phyloP scores from a whole-genome alignment of 306 rosid species.

The Pachyrhizus erosus region DNA sequence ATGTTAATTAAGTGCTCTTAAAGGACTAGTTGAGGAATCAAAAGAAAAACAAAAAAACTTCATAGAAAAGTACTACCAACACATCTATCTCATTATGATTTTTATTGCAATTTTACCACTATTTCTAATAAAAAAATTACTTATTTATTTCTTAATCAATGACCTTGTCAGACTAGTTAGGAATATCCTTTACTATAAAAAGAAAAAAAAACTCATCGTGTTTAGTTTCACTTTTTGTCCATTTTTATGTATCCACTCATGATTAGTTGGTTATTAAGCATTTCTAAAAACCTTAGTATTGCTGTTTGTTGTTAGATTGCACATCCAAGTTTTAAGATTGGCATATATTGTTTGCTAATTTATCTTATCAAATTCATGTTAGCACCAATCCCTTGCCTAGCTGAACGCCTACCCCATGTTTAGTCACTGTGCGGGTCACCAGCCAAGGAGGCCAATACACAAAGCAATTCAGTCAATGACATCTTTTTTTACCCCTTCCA shows the following conservation, averaged over 20 bases:
- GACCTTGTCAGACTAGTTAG: not conserved
- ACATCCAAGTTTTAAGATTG: not conserved
- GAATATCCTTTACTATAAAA: no score
- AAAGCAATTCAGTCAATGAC: not conserved
- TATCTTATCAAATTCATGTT: not conserved
- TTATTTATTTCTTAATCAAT: not conserved
- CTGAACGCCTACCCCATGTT: no score
- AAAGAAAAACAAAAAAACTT: not conserved
- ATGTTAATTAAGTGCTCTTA: not conserved
- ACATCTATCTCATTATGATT: not conserved
- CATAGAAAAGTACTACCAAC: not conserved
- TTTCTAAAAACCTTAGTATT: not conserved
- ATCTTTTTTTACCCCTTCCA: not conserved
- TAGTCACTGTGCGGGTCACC: not conserved
- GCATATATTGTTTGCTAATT: not conserved
- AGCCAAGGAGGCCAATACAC: not conserved
- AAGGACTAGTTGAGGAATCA: not conserved
- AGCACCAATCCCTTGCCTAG: not conserved
- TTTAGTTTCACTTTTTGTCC: no score
- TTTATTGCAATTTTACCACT: not conserved
- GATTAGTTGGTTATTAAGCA: no score
- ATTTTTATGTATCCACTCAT: no score
- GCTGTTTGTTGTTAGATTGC: not conserved
- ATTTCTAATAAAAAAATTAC: not conserved
- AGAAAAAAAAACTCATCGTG: no score